Evolutionary conservation across 2,329 filamentous ascomycete genomes (phyloP), one percentile per base, ranked within the genome.

Genomic region (Arachnopeziza araneosa): DNA sequence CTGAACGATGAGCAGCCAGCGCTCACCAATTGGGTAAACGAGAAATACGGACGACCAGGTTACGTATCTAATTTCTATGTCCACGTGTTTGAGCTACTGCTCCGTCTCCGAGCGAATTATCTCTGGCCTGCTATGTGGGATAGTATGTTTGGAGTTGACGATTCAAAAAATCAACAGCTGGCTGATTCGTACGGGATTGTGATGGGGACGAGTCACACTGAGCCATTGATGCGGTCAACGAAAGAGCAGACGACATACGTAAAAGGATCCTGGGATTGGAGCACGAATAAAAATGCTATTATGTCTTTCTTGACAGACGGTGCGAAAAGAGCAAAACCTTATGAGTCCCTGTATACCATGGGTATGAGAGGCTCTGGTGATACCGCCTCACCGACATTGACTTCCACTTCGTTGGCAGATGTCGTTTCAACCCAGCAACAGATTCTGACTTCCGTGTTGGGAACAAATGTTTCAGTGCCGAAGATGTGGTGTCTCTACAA

Each of bases 401-500:
- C 80, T 32, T 83, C 86, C 60, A 73, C 69, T 1, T 79, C 85
- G 64, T 77, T 89, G 5, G 79, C 84, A 66, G 78, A 78, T 24
- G 78, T 88, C 36, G 84, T 89, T 7, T 66, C 76, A 2, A 79
- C 82, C 44, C 85, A 89, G 70, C 79, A 82, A 58, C 70, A 78
- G 14, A 85, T 85, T 60, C 76, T 87, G 48, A 57, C 54, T 32
- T 76, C 75, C 30, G 77, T 80, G 1, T 79, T 86, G 0, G 78
- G 76, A 5, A 76, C 62, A 1, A 64, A 64, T 23, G 75, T 71
- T 2, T 74, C 77, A 6, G 72, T 80, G 36, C 86, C 86, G 14
- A 85, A 89, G 72, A 80, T 86, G 73, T 89, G 86, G 86, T 88
- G 85, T 66, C 73, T 89, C 58, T 90, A 89, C 74, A 89, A 89